Percentiles rank a stretch among this genome's conserved stretches.
These are phyloP conservation scores for Aspergillus terreus DNA, from an alignment of 2,329 filamentous ascomycete species.

Conservation along the genomic window DNA sequence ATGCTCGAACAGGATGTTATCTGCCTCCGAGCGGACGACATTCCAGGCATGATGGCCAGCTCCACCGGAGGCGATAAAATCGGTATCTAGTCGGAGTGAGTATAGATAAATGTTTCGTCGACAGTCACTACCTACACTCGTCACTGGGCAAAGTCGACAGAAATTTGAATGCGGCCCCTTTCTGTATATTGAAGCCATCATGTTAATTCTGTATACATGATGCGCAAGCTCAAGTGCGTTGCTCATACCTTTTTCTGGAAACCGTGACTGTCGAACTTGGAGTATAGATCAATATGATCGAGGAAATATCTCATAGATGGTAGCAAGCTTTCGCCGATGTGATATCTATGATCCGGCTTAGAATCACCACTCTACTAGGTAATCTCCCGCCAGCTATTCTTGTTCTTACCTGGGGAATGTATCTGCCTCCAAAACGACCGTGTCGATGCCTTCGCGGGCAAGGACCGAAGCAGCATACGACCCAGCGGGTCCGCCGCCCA, in stretches of 20 bases:
- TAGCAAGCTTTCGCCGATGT: slow-evolving; percentile 37
- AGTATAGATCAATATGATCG: slow-evolving; percentile 43
- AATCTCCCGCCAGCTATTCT: not conserved
- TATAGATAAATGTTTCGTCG: too few relatives aligned
- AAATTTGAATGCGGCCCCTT: too few relatives aligned
- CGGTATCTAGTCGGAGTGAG: slow-evolving; percentile 2
- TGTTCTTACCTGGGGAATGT: slow-evolving; percentile 36
- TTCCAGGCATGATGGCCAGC: slow-evolving; percentile 25
- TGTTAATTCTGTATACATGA: slow-evolving; percentile 1
- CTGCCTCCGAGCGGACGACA: slow-evolving; percentile 26
- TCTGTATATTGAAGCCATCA: too few relatives aligned
- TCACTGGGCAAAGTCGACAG: too few relatives aligned
- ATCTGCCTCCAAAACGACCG: slow-evolving; percentile 45
- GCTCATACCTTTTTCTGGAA: slow-evolving; percentile 39
- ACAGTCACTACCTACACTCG: too few relatives aligned
- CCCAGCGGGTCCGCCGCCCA: slow-evolving; percentile 46
- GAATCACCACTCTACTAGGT: not conserved
- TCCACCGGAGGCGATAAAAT: slow-evolving; percentile 21
- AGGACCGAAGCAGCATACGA: slow-evolving; percentile 44
- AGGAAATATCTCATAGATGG: slow-evolving; percentile 42
- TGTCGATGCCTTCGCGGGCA: slow-evolving; percentile 45
- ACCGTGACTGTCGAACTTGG: slow-evolving; percentile 38
- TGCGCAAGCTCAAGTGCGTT: not conserved
- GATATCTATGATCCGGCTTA: slow-evolving; percentile 23
- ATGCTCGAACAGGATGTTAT: slow-evolving; percentile 26